Evolutionary conservation across 75 land plant genomes (phyloP).

Genomic region (Pinus taeda): DNA sequence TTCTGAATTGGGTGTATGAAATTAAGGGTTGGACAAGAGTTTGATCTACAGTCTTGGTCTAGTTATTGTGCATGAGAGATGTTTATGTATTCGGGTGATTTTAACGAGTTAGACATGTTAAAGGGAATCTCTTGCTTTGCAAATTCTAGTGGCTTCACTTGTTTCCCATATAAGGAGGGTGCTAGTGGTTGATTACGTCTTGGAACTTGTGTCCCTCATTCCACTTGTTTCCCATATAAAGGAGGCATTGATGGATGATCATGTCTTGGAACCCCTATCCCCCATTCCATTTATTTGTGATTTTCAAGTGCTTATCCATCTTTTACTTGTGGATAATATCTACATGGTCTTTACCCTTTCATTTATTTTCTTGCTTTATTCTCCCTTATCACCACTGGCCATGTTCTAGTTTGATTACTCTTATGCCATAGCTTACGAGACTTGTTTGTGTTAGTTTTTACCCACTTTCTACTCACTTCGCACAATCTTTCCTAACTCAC

Average conservation of each 20-base stretch:
- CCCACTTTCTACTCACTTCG: no score
- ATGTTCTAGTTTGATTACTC: no score
- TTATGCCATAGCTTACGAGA: no score
- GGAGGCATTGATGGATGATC: background rate
- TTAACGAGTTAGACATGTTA: background rate
- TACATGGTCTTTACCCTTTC: no score
- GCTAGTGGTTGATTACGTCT: background rate
- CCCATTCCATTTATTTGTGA: background rate
- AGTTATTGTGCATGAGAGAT: background rate
- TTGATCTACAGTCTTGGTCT: background rate
- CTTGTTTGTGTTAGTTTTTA: no score
- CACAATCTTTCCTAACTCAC: no score
- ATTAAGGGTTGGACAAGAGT: no score
- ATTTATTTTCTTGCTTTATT: no score
- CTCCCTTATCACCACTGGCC: no score
- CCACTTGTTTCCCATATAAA: background rate
- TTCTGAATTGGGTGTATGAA: no score
- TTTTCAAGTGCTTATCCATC: background rate
- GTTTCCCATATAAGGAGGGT: background rate
- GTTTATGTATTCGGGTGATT: background rate
- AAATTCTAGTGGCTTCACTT: background rate
- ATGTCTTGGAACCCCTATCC: background rate
- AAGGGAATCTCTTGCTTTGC: background rate
- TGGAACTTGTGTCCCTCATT: background rate
- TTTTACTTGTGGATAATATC: background rate